phyloP scores from a whole-genome alignment of 768 basidiomycete species.

The Boletus pseudopeckii region DNA sequence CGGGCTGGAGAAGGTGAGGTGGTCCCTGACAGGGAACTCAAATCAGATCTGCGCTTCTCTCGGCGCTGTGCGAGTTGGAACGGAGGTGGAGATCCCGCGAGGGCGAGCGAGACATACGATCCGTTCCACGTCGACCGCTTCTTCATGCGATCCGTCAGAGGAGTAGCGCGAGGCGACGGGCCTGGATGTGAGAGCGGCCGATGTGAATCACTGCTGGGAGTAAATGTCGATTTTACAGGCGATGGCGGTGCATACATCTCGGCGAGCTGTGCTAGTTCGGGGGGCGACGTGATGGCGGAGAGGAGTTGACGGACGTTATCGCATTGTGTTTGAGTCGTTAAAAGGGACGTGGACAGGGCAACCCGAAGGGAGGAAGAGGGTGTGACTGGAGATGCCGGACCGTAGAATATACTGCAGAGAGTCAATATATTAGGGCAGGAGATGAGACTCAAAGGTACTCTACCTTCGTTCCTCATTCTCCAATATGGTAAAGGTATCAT shows the following conservation, averaged over 20 bases:
- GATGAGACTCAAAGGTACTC: slow-evolving; percentile 8
- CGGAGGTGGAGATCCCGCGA: slow-evolving; percentile 42
- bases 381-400: slow-evolving; percentile 38
- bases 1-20: slow-evolving; percentile 23
- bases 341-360: slow-evolving; percentile 68
- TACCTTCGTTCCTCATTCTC: slow-evolving; percentile 73
- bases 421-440: background rate
- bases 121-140: slow-evolving; percentile 81
- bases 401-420: slow-evolving; percentile 34
- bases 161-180: slow-evolving; percentile 17
- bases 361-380: slow-evolving; percentile 48
- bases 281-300: slow-evolving; percentile 68
- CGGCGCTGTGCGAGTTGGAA: slow-evolving; percentile 41
- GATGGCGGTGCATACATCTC: slow-evolving; percentile 90
- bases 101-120: slow-evolving; percentile 51
- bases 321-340: slow-evolving; percentile 75
- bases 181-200: slow-evolving; percentile 47
- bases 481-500: slow-evolving; percentile 60
- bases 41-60: slow-evolving; percentile 54
- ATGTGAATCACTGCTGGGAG: slow-evolving; percentile 25
- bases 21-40: slow-evolving; percentile 44
- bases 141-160: slow-evolving; percentile 26
- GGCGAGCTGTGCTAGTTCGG: slow-evolving; percentile 69
- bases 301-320: slow-evolving; percentile 80
- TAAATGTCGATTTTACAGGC: slow-evolving; percentile 36